Percentiles rank a stretch among this genome's conserved stretches.
Evolutionary conservation across 192 early-diverging fungal genomes (phyloP).

Genomic region (Backusella morwellensis): DNA sequence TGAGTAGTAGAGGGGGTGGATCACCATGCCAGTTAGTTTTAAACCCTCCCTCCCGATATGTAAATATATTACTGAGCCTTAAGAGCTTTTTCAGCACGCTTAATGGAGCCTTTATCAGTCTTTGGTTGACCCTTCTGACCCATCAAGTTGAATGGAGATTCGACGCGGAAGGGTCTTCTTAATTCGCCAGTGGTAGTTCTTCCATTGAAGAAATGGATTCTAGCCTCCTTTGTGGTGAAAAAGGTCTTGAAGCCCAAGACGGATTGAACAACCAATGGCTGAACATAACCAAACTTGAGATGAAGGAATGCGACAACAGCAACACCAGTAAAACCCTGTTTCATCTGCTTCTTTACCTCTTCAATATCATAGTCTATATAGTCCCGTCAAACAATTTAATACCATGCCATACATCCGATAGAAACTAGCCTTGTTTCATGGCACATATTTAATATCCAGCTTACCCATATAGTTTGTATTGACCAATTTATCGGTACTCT

Average conservation of each 20-base stretch:
- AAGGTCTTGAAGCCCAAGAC: conserved; percentile 72
- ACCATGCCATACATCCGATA: background rate
- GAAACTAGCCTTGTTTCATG: background rate
- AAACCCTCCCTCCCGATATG: background rate
- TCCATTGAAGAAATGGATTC: conserved; percentile 71
- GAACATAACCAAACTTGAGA: conserved; percentile 83
- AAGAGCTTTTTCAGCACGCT: conserved; percentile 49
- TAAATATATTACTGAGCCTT: conserved; percentile 17
- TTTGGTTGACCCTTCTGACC: conserved; percentile 33
- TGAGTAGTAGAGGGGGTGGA: background rate
- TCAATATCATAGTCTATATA: conserved; percentile 68
- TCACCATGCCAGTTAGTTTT: background rate
- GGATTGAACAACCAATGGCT: conserved; percentile 84
- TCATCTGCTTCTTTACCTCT: conserved; percentile 66
- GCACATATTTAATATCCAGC: background rate
- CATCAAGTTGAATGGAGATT: conserved; percentile 62
- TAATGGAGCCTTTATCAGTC: conserved; percentile 48
- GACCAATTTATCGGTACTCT: conserved; percentile 36
- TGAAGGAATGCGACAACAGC: conserved; percentile 78
- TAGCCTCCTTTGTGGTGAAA: conserved; percentile 65
- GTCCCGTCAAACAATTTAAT: background rate
- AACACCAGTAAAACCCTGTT: conserved; percentile 63
- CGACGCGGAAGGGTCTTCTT: conserved; percentile 79
- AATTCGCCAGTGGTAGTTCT: conserved; percentile 72
- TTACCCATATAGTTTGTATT: conserved; percentile 25